phyloP scores from a whole-genome alignment of 139 green algal genomes.

The Choricystis sp. region DNA sequence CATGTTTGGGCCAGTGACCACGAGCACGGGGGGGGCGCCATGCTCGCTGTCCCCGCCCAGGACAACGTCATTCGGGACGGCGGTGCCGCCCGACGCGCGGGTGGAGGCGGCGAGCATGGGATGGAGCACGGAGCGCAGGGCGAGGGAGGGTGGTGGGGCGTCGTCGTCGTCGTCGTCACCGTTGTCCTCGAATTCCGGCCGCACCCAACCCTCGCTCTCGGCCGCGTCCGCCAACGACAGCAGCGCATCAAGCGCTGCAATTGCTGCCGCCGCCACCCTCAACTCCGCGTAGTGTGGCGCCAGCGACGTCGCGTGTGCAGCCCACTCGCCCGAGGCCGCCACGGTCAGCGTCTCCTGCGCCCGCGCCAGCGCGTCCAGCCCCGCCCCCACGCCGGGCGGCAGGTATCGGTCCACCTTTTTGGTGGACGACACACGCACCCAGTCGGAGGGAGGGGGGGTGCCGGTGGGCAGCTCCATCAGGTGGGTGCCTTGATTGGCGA shows the following conservation, averaged over 20 bases:
- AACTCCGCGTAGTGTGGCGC: constrained; percentile 15
- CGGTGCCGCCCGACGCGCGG: not conserved
- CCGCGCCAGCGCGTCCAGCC: constrained; percentile 25
- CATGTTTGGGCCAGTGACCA: constrained; percentile 86
- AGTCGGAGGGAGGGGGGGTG: constrained; percentile 4
- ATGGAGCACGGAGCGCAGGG: not conserved
- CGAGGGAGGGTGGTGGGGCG: too few species aligned
- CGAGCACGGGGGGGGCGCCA: constrained; percentile 3
- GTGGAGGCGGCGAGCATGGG: not conserved
- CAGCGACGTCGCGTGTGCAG: not conserved
- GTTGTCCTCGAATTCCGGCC: constrained; percentile 16
- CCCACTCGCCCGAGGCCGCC: not conserved
- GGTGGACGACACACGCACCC: constrained; percentile 45
- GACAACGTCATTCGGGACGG: constrained; percentile 44
- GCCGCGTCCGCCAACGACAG: constrained; percentile 25
- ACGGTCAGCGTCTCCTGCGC: constrained; percentile 30
- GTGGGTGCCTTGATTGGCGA: constrained; percentile 38
- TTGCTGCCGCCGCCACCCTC: constrained; percentile 18
- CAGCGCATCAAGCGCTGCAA: constrained; percentile 49
- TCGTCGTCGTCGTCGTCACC: too few species aligned
- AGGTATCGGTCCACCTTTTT: constrained; percentile 60
- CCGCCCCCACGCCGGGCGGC: constrained; percentile 37
- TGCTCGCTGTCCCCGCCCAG: not conserved
- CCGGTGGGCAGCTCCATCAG: constrained; percentile 56
- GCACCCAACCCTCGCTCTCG: constrained; percentile 6